Percentiles rank a stretch among this genome's conserved stretches.
phyloP scores from a whole-genome alignment of 345 rosid genomes.

The Gossypium longicalyx region DNA sequence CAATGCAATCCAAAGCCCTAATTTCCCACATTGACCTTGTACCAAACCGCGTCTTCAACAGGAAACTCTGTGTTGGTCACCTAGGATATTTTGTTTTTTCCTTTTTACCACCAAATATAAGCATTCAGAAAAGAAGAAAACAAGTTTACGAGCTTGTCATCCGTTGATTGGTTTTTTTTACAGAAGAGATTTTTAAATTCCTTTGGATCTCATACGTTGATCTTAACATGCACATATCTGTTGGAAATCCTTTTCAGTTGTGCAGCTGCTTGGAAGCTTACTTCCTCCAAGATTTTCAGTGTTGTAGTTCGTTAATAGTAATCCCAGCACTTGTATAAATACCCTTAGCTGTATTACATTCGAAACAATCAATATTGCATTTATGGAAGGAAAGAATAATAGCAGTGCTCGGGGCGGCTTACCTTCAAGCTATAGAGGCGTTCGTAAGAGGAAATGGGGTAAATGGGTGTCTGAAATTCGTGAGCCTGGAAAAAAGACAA shows the following conservation, averaged over 20 bases:
- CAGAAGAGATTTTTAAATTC: not conserved
- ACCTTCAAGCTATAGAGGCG: conserved; percentile 52
- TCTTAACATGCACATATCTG: not conserved
- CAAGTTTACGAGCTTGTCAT: not conserved
- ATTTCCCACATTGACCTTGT: conserved; percentile 10
- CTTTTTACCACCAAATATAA: not conserved
- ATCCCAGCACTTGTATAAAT: conserved; percentile 9
- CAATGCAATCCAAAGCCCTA: not conserved
- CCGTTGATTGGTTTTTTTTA: conserved; percentile 6
- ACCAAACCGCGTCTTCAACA: conserved; percentile 27
- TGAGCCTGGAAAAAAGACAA: conserved; percentile 71
- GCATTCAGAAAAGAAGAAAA: not conserved
- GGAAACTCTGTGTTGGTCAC: not conserved
- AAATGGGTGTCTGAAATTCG: conserved; percentile 97
- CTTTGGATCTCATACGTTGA: not conserved
- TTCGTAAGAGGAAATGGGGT: conserved; percentile 88
- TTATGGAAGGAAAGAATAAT: conserved; percentile 9
- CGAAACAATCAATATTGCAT: not conserved
- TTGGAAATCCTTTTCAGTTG: conserved; percentile 15
- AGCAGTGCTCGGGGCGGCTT: conserved; percentile 13
- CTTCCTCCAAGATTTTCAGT: conserved; percentile 9
- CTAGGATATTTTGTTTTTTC: not conserved
- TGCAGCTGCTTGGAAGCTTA: conserved; percentile 46
- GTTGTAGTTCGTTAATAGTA: not conserved
- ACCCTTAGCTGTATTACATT: conserved; percentile 3